These are phyloP conservation scores for Pulveroboletus sp. DNA, from an alignment of 768 basidiomycete genomes.

Conservation along the genomic window DNA sequence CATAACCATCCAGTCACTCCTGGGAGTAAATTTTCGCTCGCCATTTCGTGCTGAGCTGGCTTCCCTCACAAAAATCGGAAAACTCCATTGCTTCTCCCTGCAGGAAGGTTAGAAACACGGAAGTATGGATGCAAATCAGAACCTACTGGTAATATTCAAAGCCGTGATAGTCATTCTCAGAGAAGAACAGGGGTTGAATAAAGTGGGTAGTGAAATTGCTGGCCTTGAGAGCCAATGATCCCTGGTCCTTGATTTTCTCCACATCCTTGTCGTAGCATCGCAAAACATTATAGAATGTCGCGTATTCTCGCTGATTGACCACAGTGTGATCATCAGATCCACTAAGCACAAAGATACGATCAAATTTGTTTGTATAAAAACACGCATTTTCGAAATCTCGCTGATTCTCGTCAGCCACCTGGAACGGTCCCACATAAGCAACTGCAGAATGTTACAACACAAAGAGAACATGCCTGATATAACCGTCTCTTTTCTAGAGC, in stretches of 20 bases:
- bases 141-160: slow-evolving; percentile 1
- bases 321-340: not conserved
- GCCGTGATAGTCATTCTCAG: not conserved
- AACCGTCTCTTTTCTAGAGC: not conserved
- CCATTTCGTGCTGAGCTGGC: accelerated
- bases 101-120: not conserved
- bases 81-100: slow-evolving; percentile 10
- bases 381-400: not conserved
- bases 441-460: not conserved
- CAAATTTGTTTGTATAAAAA: not conserved
- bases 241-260: accelerated
- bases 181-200: slow-evolving; percentile 11
- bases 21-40: slow-evolving; percentile 6
- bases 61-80: slow-evolving; percentile 8
- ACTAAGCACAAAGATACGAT: not conserved
- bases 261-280: not conserved
- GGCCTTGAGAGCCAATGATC: not conserved
- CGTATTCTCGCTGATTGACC: not conserved
- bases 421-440: not conserved
- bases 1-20: slow-evolving; percentile 6
- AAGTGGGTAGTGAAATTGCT: slow-evolving; percentile 11
- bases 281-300: not conserved
- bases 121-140: too few relatives aligned
- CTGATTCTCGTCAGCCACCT: not conserved
- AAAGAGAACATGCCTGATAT: not conserved